A percentile compares a stretch with the other conserved stretches of the same genome.
Evolutionary conservation across 495 filamentous ascomycete species (phyloP).

Genomic region (Podospora conica): DNA sequence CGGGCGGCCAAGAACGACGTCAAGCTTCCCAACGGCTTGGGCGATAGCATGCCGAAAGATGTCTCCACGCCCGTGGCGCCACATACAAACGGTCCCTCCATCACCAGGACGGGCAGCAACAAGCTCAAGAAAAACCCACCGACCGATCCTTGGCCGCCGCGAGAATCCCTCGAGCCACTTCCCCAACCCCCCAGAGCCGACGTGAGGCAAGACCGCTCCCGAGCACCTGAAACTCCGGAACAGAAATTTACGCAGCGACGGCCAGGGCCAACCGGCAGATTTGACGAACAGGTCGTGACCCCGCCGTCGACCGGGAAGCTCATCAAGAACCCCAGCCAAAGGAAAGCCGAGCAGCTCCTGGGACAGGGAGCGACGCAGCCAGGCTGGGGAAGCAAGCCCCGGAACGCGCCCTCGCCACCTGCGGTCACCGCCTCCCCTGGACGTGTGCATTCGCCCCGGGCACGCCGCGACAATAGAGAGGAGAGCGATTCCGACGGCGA

Average conservation of each 20-base stretch:
- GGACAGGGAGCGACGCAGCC: constrained; percentile 16
- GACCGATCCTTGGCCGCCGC: constrained; percentile 32
- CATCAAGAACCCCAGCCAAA: constrained; percentile 21
- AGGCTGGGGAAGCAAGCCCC: background rate
- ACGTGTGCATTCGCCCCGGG: constrained; percentile 1
- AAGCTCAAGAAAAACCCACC: constrained; percentile 45
- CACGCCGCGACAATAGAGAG: constrained; percentile 15
- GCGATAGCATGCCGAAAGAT: constrained; percentile 17
- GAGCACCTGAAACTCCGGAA: constrained; percentile 1
- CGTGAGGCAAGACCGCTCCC: background rate
- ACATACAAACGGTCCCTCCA: constrained; percentile 23
- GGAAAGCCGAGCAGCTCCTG: constrained; percentile 27
- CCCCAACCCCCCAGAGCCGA: background rate
- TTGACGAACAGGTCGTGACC: constrained; percentile 11
- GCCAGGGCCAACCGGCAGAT: background rate
- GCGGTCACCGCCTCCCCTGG: constrained; percentile 2
- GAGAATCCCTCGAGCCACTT: constrained; percentile 16
- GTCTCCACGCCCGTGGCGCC: constrained; percentile 20
- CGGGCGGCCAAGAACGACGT: constrained; percentile 37
- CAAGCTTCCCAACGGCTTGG: constrained; percentile 24
- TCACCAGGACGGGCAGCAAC: constrained; percentile 39
- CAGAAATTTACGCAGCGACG: background rate
- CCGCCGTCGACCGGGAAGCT: constrained; percentile 16
- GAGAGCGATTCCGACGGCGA: constrained; percentile 19
- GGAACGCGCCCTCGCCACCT: constrained; percentile 3